Conservation (phyloP, 306 rosid species). For the Gastrolobium villosum region DNA sequence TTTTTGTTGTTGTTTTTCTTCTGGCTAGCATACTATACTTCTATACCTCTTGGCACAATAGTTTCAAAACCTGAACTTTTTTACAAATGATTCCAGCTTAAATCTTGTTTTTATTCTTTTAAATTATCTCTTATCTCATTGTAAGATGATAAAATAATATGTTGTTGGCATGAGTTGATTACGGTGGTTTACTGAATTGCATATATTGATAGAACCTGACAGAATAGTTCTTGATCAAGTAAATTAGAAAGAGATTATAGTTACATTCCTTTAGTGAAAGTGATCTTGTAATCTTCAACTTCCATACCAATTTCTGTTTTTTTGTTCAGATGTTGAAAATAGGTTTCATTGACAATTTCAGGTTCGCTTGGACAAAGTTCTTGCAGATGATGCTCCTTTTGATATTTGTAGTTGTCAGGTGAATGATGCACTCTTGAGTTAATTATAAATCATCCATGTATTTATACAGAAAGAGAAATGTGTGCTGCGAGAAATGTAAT, state of each 20-base stretch:
- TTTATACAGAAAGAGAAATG: conserved; percentile 19
- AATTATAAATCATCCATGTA: conserved; percentile 12
- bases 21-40: conserved; percentile 14
- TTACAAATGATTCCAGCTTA: not conserved
- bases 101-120: conserved; percentile 1
- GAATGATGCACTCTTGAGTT: conserved; percentile 39
- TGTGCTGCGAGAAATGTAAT: conserved; percentile 3
- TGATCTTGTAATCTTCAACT: conserved; percentile 5
- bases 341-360: conserved; percentile 53
- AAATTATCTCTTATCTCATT: not conserved
- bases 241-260: conserved; percentile 5
- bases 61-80: not conserved
- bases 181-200: not conserved
- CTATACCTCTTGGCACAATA: not conserved
- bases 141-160: not conserved
- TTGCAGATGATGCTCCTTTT: conserved; percentile 89
- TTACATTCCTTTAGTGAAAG: conserved; percentile 1
- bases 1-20: not conserved
- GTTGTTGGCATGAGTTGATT: conserved; percentile 10
- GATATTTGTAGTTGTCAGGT: conserved; percentile 97
- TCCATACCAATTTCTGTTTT: conserved; percentile 30
- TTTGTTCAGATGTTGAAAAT: conserved; percentile 34
- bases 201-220: not conserved
- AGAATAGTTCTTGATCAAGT: conserved; percentile 22
- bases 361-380: conserved; percentile 84